Evolutionary conservation across 495 filamentous ascomycete species (phyloP), one percentile per base, ranked within the genome.

Genomic region (Bacidia gigantensis): DNA sequence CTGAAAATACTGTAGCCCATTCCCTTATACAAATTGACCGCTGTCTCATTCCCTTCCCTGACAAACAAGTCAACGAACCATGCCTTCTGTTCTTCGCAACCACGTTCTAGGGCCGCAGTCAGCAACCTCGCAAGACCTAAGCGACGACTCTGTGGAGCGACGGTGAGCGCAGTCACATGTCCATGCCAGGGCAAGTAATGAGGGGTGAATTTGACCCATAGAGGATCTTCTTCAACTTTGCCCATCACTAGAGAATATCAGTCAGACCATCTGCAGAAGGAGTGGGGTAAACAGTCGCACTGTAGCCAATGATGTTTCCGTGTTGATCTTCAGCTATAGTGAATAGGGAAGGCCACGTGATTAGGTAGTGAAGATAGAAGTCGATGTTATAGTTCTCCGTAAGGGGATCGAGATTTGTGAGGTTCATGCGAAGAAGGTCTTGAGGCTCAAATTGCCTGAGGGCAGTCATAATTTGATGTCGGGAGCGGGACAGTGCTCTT

Each of bases 21-120:
- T 48, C 80, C 81, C 63, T 82, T 81, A 63, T 98, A 98, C 70
- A 98, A 83, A 46, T 74, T 73, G 50, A 93, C 83, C 5, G 90
- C 92, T 47, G 86, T 81, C 64, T 83, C 72, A 63, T 98, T 98
- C 51, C 85, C 86, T 50, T 82, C 82, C 23, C 92, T 74, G 11
- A 97, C 92, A 62, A 92, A 98, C 20, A 98, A 67, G 65, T 98
- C 92, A 29, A 97, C 85, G 62, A 98, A 98, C 84, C 88, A 96
- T 29, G 88, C 85, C 44, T 89, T 67, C 56, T 84, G 79, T 39
- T 79, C 80, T 56, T 95, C 87, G 2, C 87, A 87, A 1, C 76
- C 79, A 14, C 71, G 74, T 67, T 96, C 89, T 39, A 98, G 77
- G 44, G 83, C 78, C 62, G 80, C 74, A 3, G 84, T 88, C 24